Evolutionary conservation across 2,329 filamentous ascomycete species (phyloP).

Genomic region (Xylariaceae sp.): DNA sequence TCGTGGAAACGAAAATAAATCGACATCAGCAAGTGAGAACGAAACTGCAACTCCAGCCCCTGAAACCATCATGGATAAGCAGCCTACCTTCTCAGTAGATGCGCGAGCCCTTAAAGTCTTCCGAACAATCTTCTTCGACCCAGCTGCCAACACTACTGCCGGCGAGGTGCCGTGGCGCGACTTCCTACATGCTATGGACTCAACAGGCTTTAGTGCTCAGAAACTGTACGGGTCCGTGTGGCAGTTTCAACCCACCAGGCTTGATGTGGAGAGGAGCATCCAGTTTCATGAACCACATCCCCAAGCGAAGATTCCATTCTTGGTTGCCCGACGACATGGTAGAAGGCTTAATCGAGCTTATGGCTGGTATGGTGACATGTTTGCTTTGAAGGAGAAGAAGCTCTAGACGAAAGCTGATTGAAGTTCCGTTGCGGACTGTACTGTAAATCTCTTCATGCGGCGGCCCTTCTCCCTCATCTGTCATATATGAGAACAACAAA

Average conservation of each 20-base stretch:
- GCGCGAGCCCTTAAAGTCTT: slow-evolving; percentile 35
- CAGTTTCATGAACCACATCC: slow-evolving; percentile 63
- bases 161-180: slow-evolving; percentile 53
- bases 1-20: slow-evolving; percentile 4
- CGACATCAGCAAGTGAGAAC: neutral
- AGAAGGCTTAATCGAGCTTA: slow-evolving; percentile 48
- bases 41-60: neutral
- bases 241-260: slow-evolving; percentile 49
- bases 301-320: slow-evolving; percentile 47
- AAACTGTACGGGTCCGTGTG: slow-evolving; percentile 62
- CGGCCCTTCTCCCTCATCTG: too few species aligned
- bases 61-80: slow-evolving; percentile 1
- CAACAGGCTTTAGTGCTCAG: slow-evolving; percentile 48
- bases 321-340: slow-evolving; percentile 44
- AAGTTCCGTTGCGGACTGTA: too few species aligned
- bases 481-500: too few species aligned
- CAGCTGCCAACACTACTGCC: slow-evolving; percentile 32
- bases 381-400: slow-evolving; percentile 29
- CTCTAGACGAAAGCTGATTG: too few species aligned
- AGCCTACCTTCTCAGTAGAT: slow-evolving; percentile 27
- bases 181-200: slow-evolving; percentile 50
- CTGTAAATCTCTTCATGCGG: too few species aligned
- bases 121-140: slow-evolving; percentile 41
- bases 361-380: slow-evolving; percentile 48
- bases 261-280: slow-evolving; percentile 47